Evolutionary conservation across 495 filamentous ascomycete genomes (phyloP), one percentile per base, ranked within the genome.

Genomic region (Darksidea phi): DNA sequence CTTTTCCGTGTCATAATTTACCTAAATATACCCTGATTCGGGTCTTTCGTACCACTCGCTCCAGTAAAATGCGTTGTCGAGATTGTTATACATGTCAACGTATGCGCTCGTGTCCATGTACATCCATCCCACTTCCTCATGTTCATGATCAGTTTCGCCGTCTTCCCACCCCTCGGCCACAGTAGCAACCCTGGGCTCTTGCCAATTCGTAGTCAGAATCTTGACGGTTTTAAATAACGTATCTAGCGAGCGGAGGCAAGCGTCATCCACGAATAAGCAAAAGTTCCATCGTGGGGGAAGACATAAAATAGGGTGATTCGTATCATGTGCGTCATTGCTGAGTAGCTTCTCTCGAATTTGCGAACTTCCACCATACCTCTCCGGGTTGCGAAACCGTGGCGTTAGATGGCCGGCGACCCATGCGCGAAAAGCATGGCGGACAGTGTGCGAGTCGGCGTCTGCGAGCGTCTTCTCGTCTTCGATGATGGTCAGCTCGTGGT

Each of bases 201-300:
- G 20, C n/a, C 32, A 59, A n/a, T 41, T 18, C 12, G 56, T 48
- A 47, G 42, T 47, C 26, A 59, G 18, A 41, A 59, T 59, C 25
- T 59, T 59, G 45, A 59, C 23, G 8, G 21, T 20, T 18, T 41
- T 41, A 48, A 15, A 36, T 24, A 18, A 20, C 25, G 10, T 10
- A 59, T 50, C 47, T 21, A 59, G 47, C 18, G 56, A 59, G 28
- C 56, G 45, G 23, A 51, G 47, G 21, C 32, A 51, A 21, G 6
- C 32, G 5, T 59, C 46, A 34, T 61, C 57, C 11, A 61, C 57
- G 23, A 54, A 54, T n/a, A 61, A 54, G 57, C 57, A 61, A 20
- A 53, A 61, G n/a, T 46, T 54, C 56, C 56, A 51, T 32, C 56
- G 13, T 28, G 56, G 32, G 15, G 56, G 57, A n/a, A 61, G 37